These are phyloP conservation scores for Penicillium alfredii DNA, from an alignment of 495 filamentous ascomycete species.

Conservation along the genomic window DNA sequence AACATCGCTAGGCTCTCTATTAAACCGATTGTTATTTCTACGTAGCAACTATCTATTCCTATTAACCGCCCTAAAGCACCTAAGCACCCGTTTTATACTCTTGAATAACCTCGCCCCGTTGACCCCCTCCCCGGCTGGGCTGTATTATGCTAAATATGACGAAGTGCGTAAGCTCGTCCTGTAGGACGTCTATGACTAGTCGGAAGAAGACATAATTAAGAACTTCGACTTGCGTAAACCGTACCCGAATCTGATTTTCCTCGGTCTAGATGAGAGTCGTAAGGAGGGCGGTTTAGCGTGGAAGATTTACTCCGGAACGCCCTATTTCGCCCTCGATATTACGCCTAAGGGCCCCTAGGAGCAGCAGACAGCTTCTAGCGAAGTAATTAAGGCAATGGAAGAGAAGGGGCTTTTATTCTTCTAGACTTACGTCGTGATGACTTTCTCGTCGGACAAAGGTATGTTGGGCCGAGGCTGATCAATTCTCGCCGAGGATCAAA, in stretches of 20 bases:
- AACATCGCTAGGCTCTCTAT: slow-evolving; percentile 52
- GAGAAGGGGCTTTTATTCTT: slow-evolving; percentile 54
- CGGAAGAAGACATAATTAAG: slow-evolving; percentile 67
- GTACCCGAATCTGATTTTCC: slow-evolving; percentile 68
- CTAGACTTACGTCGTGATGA: slow-evolving; percentile 53
- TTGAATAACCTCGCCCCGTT: slow-evolving; percentile 76
- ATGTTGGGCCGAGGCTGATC: no score
- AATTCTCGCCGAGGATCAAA: no score
- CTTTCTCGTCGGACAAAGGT: slow-evolving; percentile 56
- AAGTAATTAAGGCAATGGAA: slow-evolving; percentile 51
- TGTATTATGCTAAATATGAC: slow-evolving; percentile 58
- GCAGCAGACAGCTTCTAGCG: slow-evolving; percentile 39
- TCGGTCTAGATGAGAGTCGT: slow-evolving; percentile 72
- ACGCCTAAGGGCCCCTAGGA: slow-evolving; percentile 59
- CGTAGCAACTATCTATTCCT: slow-evolving; percentile 75
- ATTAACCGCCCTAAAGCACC: slow-evolving; percentile 65
- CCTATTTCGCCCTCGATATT: slow-evolving; percentile 85
- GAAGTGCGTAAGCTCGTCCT: slow-evolving; percentile 68
- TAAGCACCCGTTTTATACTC: slow-evolving; percentile 64
- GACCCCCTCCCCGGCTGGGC: slow-evolving; percentile 45
- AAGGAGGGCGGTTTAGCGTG: slow-evolving; percentile 45
- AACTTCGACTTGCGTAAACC: slow-evolving; percentile 64
- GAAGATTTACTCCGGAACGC: slow-evolving; percentile 64
- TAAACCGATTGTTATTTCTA: slow-evolving; percentile 81
- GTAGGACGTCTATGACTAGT: slow-evolving; percentile 58